Conservation (phyloP, 2,329 filamentous ascomycete species). For the Sclerotinia minor region DNA sequence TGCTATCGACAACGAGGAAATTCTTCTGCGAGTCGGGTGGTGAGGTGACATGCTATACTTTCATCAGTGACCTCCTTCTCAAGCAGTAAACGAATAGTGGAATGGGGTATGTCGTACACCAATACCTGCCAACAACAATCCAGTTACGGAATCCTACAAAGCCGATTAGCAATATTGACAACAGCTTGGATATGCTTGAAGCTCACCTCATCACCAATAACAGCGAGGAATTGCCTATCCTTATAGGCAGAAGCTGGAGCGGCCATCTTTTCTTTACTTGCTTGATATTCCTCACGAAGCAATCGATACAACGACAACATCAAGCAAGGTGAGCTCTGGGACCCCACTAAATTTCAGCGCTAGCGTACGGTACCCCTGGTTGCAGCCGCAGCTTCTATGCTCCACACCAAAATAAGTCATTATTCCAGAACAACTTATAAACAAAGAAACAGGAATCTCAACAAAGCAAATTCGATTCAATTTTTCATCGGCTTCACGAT, state of each 20-base stretch:
- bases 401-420: conserved; percentile 18
- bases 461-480: conserved; percentile 14
- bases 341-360: conserved; percentile 18
- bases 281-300: conserved; percentile 24
- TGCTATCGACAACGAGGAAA: conserved; percentile 92
- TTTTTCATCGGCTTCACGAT: neutral
- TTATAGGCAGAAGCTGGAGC: conserved; percentile 62
- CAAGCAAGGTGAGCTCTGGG: conserved; percentile 24
- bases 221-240: conserved; percentile 93
- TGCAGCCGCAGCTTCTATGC: conserved; percentile 22
- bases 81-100: neutral
- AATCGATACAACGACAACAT: conserved; percentile 21
- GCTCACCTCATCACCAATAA: conserved; percentile 91
- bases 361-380: conserved; percentile 20
- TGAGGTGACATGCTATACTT: conserved; percentile 77
- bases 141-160: conserved; percentile 86
- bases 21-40: conserved; percentile 92
- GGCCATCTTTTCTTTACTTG: conserved; percentile 50
- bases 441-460: conserved; percentile 15
- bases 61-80: conserved; percentile 26
- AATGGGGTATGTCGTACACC: conserved; percentile 62
- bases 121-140: conserved; percentile 90
- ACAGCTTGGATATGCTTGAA: conserved; percentile 7
- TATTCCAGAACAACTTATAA: conserved; percentile 10
- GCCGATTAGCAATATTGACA: conserved; percentile 28